These are phyloP conservation scores for Ampelomyces quisqualis DNA, from an alignment of 2,329 filamentous ascomycete genomes.

Conservation along the genomic window DNA sequence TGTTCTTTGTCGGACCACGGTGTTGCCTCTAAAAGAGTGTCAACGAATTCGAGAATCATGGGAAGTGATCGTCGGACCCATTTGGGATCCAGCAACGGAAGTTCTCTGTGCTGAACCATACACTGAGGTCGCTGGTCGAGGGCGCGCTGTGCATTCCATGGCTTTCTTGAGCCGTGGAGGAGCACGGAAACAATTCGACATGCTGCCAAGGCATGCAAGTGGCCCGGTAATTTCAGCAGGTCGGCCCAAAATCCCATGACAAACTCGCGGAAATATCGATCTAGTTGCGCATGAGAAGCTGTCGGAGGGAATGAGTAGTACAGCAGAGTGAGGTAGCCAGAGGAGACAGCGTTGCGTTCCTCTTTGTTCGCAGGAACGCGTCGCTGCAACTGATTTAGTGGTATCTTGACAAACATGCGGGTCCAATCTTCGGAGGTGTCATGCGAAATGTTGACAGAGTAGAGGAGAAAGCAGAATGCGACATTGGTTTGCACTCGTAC, in stretches of 20 bases:
- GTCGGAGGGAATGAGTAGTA: constrained; percentile 64
- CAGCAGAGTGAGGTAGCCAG: constrained; percentile 64
- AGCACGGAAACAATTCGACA: constrained; percentile 73
- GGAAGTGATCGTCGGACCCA: constrained; percentile 77
- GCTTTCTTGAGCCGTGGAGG: constrained; percentile 58
- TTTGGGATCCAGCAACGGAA: constrained; percentile 80
- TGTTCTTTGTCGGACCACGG: constrained; percentile 46
- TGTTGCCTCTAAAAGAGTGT: constrained; percentile 54
- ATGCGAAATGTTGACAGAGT: constrained; percentile 66
- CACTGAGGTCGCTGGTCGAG: constrained; percentile 53
- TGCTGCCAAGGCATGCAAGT: constrained; percentile 29
- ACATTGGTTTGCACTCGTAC: constrained; percentile 69
- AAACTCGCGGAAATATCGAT: constrained; percentile 76
- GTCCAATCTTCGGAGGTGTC: constrained; percentile 51
- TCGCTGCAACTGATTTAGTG: constrained; percentile 30
- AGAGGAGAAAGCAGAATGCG: constrained; percentile 85
- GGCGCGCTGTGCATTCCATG: constrained; percentile 76
- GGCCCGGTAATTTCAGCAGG: constrained; percentile 21
- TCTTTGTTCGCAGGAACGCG: constrained; percentile 66
- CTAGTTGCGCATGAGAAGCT: constrained; percentile 64
- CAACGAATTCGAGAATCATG: constrained; percentile 64
- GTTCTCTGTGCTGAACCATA: constrained; percentile 63
- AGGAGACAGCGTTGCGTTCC: constrained; percentile 61
- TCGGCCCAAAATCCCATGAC: constrained; percentile 63
- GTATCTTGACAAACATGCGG: constrained; percentile 32